phyloP scores from a whole-genome alignment of 1,139 yeast genomes.

The Scheffersomyces illinoinensis region DNA sequence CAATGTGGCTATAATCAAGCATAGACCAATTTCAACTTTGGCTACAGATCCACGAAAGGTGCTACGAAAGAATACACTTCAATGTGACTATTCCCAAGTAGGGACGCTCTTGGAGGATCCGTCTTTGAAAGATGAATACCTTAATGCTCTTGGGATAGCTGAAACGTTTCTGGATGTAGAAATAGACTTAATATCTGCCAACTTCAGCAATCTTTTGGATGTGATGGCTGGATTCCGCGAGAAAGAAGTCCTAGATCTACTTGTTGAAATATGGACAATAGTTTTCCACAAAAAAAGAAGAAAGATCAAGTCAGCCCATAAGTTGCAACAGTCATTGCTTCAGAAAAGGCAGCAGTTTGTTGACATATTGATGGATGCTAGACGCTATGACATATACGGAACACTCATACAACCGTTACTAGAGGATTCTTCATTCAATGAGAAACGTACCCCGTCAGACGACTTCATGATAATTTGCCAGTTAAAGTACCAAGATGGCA shows the following conservation, averaged over 20 bases:
- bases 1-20: neutral
- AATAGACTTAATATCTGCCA: constrained; percentile 11
- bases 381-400: constrained; percentile 20
- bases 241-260: constrained; percentile 12
- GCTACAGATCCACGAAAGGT: neutral
- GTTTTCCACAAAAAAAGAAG: constrained; percentile 8
- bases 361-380: constrained; percentile 22
- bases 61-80: neutral
- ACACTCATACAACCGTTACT: constrained; percentile 16
- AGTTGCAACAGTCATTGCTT: constrained; percentile 19
- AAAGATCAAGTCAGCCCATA: neutral
- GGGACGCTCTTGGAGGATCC: constrained; percentile 14
- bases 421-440: neutral
- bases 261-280: constrained; percentile 24
- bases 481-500: constrained; percentile 14
- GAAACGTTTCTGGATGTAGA: constrained; percentile 10
- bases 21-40: neutral
- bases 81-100: constrained; percentile 13
- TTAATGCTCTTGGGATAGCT: constrained; percentile 7
- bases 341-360: constrained; percentile 18
- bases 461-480: constrained; percentile 20
- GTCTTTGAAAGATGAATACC: constrained; percentile 10
- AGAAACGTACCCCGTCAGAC: constrained; percentile 23
- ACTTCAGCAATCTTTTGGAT: constrained; percentile 17
- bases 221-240: constrained; percentile 18